Evolutionary conservation across 2,329 filamentous ascomycete genomes (phyloP), one percentile per base, ranked within the genome.

Genomic region (Phialemonium atrogriseum): DNA sequence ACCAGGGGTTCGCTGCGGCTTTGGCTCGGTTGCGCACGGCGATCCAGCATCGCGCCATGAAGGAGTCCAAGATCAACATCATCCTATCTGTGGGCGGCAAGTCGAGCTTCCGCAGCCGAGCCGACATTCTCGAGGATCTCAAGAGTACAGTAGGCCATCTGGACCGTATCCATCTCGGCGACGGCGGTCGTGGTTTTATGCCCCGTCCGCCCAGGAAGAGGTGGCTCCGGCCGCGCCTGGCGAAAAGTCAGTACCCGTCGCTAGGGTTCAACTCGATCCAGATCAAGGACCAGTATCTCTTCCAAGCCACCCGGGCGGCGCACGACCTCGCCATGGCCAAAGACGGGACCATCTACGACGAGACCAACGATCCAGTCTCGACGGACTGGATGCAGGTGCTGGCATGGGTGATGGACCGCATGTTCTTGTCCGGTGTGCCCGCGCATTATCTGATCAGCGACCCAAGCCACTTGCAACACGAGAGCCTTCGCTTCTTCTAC

Each of bases 401-500:
- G 7, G 25, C 29, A 0, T 66, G 52, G 50, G 13, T 66, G 0
- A 12, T 59, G 1, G 59, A 67, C 32, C 44, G 45, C 4, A 44
- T 60, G 32, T 60, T 49, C 32, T 46, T 67, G 1, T 33, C 33
- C 0, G 46, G 47, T 1, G 46, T 68, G 0, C 64, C 63, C 0
- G 42, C 55, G 0, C 60, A 66, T 25, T 64, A 54, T 33, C 44
- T 66, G 2, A 40, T 68, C 5, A 28, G 51, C 0, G 63, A 68
- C 15, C 53, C 59, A 0, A 43, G 36, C 0, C 40, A 54, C 21
- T 41, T 68, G 0, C 52, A 44, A 0, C 25, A 21, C 5, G 65
- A 69, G 37, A 51, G 34, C 8, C 30, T 69, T 0, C 51, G 60
- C 0, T 63, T 66, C 47, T 69, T 69, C 46, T 35, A 50, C 21